Evolutionary conservation across 139 green algal genomes (phyloP), one percentile per base, ranked within the genome.

Genomic region (Tetraselmis chui): DNA sequence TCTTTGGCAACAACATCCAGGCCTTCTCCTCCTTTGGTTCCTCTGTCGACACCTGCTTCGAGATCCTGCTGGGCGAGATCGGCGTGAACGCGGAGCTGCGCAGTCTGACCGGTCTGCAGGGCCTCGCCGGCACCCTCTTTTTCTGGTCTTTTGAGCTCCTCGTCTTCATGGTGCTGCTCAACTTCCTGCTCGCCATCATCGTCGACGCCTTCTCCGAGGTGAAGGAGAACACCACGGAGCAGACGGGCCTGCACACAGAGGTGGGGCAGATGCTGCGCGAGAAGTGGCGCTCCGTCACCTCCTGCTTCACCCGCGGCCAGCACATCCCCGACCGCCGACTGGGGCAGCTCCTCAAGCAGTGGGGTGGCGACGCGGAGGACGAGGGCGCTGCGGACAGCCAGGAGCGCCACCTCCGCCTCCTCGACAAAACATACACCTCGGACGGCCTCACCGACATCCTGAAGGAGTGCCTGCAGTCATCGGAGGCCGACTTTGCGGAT

Each of bases 111-210:
- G 92, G 92, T 1, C 87, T 95, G 78, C 90, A 95, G 87, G 79
- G 78, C 29, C 83, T 89, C 23, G 83, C 89, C 28, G 91, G 88
- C 27, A 85, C 87, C 1, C 83, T 97, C 32, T 96, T 95, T 85
- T 97, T 96, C 89, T 97, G 93, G 92, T 89, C 88, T 23, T 97
- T 92, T 78, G 88, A 94, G 87, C 84, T 97, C 32, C 84, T 97
- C 77, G 93, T 97, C 23, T 95, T 94, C 89, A 91, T 97, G 86
- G 94, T 97, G 77, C 87, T 96, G 86, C 90, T 97, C 85, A 97
- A 97, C 86, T 96, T 97, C 89, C 87, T 97, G 85, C 89, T 95
- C 79, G 92, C 92, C 81, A 97, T 96, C 88, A 94, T 96, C 80
- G 91, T 95, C 77, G 92, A 96, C 32, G 92, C 93, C 11, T 96